Base-by-base conservation (phyloP, 208 protist genomes). In the Crithidia bombi region DNA sequence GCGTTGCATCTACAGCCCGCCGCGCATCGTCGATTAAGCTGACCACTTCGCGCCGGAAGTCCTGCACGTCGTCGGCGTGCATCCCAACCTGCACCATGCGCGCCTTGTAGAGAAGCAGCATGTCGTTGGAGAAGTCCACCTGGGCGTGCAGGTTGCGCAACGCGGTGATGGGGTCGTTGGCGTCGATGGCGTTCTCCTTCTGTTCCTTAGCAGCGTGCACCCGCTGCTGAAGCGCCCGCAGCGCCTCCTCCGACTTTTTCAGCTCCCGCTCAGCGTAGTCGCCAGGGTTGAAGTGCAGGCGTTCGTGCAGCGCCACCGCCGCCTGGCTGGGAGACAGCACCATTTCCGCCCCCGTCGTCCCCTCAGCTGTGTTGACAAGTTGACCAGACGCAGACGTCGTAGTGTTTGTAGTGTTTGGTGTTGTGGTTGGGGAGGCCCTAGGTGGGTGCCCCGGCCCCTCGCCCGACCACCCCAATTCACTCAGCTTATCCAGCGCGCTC, bases 121-220 rank as follows among this genome's bases (percentile, higher is more conserved):
- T 33, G 55, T 94, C 89, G 67, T 94, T 94, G 10, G 80, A 87
- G 65, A 91, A 79, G 78, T 94, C 86, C n/a, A 92, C 83, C 79
- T 95, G 85, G 0, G 82, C 75, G 72, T 86, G 84, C 19, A 92
- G 75, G 68, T 76, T 79, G 46, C 79, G 78, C 43, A 95, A 77
- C 5, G 87, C 86, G 0, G 83, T 83, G 56, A 77, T 76, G 15
- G 85, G 85, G 41, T 87, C 59, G 32, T 62, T 71, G 5, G 73
- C 58, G 46, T 92, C 85, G 33, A 95, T 86, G 19, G 86, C 86
- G 28, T 38, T 55, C 69, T 92, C 90, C 74, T 91, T 92, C 41
- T 75, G 36, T n/a, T 74, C 32, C 62, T 87, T 86, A 21, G 65
- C 77, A 10, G 68, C 58, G 49, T 85, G 65, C 61, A 91, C 79